Conservation (phyloP, 148 eudicot species). For the Pouteria glomerata region DNA sequence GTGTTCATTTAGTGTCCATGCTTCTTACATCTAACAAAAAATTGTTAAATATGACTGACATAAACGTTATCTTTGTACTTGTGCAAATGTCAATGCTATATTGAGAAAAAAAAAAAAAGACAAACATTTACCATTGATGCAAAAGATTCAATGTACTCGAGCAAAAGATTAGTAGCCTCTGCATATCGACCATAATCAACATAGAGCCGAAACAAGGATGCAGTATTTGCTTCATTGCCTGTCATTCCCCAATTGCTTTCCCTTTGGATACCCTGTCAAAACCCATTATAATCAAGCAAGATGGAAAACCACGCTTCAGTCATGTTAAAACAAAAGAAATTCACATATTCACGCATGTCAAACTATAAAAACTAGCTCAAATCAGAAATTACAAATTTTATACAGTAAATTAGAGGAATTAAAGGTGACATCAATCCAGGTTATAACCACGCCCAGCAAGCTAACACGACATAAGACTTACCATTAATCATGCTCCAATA, state of each 20-base stretch:
- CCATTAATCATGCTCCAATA: not conserved
- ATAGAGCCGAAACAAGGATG: conserved; percentile 76
- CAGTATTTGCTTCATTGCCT: conserved; percentile 78
- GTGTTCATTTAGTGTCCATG: no score
- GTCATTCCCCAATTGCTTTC: conserved; percentile 62
- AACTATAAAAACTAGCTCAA: not conserved
- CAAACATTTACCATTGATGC: conserved; percentile 54
- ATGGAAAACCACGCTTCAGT: not conserved
- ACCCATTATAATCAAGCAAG: conserved; percentile 11
- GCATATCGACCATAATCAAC: conserved; percentile 81
- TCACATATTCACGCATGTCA: not conserved
- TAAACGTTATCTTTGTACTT: not conserved
- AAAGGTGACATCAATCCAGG: not conserved
- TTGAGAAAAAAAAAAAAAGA: not conserved
- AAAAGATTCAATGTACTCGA: conserved; percentile 65
- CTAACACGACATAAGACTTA: not conserved
- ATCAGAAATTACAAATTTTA: not conserved
- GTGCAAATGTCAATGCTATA: conserved; percentile 4
- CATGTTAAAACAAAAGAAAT: not conserved
- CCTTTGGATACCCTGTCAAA: conserved; percentile 47
- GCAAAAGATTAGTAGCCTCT: conserved; percentile 81
- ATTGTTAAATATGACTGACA: no score
- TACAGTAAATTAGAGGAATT: not conserved
- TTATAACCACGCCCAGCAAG: not conserved
- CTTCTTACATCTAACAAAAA: no score